These are phyloP conservation scores for Aspergillus panamensis DNA, from an alignment of 495 filamentous ascomycete species.

Conservation along the genomic window DNA sequence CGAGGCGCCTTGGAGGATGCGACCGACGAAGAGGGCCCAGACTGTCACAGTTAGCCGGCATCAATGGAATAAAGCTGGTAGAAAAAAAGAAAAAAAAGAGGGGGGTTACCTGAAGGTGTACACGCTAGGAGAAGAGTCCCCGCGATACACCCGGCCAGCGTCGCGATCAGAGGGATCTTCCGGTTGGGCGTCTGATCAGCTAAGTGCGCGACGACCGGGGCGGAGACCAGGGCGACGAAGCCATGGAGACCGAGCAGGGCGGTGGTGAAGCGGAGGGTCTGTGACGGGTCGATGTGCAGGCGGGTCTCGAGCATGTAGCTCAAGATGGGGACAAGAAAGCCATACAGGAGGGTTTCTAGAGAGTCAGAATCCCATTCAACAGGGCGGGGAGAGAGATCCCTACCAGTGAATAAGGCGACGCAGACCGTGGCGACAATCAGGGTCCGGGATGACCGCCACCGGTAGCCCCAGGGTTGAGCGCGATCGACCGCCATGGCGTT, in stretches of 20 bases:
- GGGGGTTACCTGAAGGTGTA: slow-evolving; percentile 17
- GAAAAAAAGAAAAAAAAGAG: background rate
- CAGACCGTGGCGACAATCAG: background rate
- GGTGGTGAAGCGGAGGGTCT: slow-evolving; percentile 26
- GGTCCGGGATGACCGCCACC: background rate
- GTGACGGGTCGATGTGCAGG: slow-evolving; percentile 19
- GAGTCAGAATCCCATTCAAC: background rate
- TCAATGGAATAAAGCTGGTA: too few relatives aligned
- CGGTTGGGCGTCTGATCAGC: slow-evolving; percentile 20
- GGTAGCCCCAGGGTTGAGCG: background rate
- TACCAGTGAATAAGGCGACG: background rate
- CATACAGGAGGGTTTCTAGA: slow-evolving; percentile 29
- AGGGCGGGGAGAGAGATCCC: background rate
- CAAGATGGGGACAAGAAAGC: slow-evolving; percentile 30
- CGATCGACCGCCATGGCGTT: background rate
- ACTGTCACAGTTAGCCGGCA: slow-evolving; percentile 13
- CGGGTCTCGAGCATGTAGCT: slow-evolving; percentile 29
- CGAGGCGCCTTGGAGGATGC: slow-evolving; percentile 22
- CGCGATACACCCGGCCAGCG: slow-evolving; percentile 17
- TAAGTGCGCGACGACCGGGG: slow-evolving; percentile 25
- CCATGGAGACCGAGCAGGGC: slow-evolving; percentile 22
- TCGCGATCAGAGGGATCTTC: slow-evolving; percentile 12
- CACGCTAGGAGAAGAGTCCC: slow-evolving; percentile 17
- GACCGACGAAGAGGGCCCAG: slow-evolving; percentile 22
- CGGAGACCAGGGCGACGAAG: slow-evolving; percentile 21